phyloP scores from a whole-genome alignment of 768 basidiomycete species.

The Tylopilus sp. region DNA sequence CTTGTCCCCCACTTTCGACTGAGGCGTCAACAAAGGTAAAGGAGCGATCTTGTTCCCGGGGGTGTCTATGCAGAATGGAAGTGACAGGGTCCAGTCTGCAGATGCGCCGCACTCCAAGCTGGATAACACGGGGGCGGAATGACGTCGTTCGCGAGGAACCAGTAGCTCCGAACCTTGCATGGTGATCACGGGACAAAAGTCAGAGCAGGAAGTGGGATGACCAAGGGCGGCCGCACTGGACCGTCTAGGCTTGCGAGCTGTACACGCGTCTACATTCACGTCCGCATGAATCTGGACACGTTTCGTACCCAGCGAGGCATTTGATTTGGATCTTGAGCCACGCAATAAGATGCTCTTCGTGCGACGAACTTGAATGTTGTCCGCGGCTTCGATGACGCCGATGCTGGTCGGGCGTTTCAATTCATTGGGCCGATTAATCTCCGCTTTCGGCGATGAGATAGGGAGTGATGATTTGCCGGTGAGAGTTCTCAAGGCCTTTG shows the following conservation, averaged over 20 bases:
- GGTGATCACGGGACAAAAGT: neutral
- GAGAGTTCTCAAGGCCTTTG: conserved; percentile 11
- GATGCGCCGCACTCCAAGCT: neutral
- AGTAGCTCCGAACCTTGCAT: conserved; percentile 14
- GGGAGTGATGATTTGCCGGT: conserved; percentile 2
- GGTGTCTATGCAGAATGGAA: conserved; percentile 28
- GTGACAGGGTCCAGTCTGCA: conserved; percentile 30
- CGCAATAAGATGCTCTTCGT: conserved; percentile 34
- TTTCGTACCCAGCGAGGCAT: conserved; percentile 18
- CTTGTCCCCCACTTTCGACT: neutral
- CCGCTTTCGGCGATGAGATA: conserved; percentile 5
- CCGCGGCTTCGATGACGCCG: conserved; percentile 31
- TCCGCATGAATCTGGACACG: conserved; percentile 30
- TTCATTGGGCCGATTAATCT: conserved; percentile 5
- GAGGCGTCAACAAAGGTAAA: conserved; percentile 1
- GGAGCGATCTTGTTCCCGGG: conserved; percentile 21
- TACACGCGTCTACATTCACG: conserved; percentile 10
- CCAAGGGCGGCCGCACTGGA: conserved; percentile 22
- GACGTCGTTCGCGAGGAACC: conserved; percentile 28
- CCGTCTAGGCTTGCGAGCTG: conserved; percentile 20
- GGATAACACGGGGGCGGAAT: conserved; percentile 28
- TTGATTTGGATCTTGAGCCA: conserved; percentile 25
- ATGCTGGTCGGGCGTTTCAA: conserved; percentile 27
- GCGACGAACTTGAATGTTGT: conserved; percentile 20
- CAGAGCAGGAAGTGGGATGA: conserved; percentile 1